A percentile compares a stretch with the other conserved stretches of the same genome.
These are phyloP conservation scores for Caulochytrium protostelioides DNA, from an alignment of 371 early-diverging fungal genomes.

Conservation along the genomic window DNA sequence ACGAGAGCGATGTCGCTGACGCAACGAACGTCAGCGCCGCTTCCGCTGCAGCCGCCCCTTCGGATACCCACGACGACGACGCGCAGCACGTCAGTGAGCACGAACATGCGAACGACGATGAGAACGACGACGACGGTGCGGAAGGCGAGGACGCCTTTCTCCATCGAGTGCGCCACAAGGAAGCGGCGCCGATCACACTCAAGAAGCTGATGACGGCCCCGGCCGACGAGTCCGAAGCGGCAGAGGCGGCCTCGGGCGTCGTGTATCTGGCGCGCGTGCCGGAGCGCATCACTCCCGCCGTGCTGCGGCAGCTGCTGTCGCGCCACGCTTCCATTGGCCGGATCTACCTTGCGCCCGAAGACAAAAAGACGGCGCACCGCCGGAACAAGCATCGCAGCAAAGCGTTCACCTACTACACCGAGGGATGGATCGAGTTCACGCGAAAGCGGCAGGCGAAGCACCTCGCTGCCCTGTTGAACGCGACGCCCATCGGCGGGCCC, in stretches of 20 bases:
- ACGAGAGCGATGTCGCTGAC: no score
- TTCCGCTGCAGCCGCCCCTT: no score
- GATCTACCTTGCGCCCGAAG: conserved; percentile 64
- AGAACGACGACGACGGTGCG: no score
- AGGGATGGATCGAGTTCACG: conserved; percentile 93
- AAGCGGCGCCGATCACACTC: no score
- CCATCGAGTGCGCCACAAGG: no score
- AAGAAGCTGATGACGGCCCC: no score
- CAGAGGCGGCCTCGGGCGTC: conserved; percentile 55
- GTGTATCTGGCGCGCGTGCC: conserved; percentile 78
- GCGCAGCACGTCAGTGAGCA: no score
- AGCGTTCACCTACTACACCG: conserved; percentile 40
- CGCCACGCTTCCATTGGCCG: conserved; percentile 59
- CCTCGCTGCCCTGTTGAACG: conserved; percentile 54
- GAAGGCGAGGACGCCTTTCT: no score
- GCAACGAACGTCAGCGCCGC: no score
- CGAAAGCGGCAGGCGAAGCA: conserved; percentile 69
- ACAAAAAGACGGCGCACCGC: conserved; percentile 13
- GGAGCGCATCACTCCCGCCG: conserved; percentile 70
- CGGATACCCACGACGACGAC: no score
- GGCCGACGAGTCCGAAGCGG: conserved; percentile 48
- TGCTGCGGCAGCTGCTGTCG: conserved; percentile 44
- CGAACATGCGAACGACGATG: no score
- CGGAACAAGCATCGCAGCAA: conserved; percentile 35
- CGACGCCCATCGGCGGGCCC: conserved; percentile 60